Evolutionary conservation across 2,329 filamentous ascomycete genomes (phyloP), one percentile per base, ranked within the genome.

Genomic region (Aureobasidium subglaciale): DNA sequence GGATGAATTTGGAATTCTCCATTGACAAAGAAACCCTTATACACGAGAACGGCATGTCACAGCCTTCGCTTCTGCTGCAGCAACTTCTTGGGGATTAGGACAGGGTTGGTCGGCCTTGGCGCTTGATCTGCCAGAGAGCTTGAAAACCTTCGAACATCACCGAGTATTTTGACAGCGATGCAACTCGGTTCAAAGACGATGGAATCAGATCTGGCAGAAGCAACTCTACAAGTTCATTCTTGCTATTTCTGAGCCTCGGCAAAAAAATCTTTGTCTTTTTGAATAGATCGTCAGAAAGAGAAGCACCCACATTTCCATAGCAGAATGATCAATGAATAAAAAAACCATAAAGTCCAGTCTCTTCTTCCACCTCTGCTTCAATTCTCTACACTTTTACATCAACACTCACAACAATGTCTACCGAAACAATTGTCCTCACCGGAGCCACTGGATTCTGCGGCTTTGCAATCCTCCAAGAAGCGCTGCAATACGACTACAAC

Each of bases 401-500:
- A 5, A 16, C 4, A 35, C 34, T 6, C 8, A 2, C 34, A 40
- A 45, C 20, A 20, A 56, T 59, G 58, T 37, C 55, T n/a, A 22
- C 16, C 29, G 40, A 41, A n/a, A 46, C 45, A 16, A 60, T 69
- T 32, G 61, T 68, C 25, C 63, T 73, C 57, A 74, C 71, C 5
- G 72, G 71, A 22, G 67, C 64, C 37, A 73, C 70, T 9, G 72
- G 72, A 41, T 66, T 68, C 49, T 56, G 73, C 9, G 72, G 72
- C 35, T 71, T 67, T 57, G 56, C 59, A 16, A 67, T 66, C 24
- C 63, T 74, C 9, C 40, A 66, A 22, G 55, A 62, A 27, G 62
- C 68, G 5, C 67, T 73, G 27, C 55, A 66, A 40, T 58, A 60
- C 25, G 70, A 71, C 35, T 71, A 74, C 61, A 59, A 60, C 8